Percentiles rank a stretch among this genome's conserved stretches.
Conservation (phyloP, 768 basidiomycete species). For the Phylloporus sp. region DNA sequence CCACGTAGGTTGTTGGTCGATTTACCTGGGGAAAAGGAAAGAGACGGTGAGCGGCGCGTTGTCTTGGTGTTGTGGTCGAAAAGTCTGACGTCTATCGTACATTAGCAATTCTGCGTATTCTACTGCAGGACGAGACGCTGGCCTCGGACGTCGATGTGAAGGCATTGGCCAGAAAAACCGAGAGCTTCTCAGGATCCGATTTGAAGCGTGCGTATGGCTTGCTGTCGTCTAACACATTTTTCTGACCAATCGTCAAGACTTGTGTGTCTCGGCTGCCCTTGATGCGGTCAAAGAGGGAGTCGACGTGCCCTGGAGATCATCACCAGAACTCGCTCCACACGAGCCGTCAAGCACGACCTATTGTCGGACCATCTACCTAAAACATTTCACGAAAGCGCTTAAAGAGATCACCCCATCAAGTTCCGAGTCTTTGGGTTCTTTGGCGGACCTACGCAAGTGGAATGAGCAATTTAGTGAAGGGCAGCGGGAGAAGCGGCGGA, state of each 20-base stretch:
- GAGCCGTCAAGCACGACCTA: constrained; percentile 4
- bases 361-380: constrained; percentile 43
- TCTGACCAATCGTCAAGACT: constrained; percentile 46
- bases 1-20: constrained; percentile 87
- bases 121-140: constrained; percentile 76
- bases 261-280: constrained; percentile 89
- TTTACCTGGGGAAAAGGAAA: constrained; percentile 80
- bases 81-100: constrained; percentile 4
- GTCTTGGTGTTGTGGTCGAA: background rate
- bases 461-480: constrained; percentile 95
- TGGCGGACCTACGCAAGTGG: constrained; percentile 79
- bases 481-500: constrained; percentile 56
- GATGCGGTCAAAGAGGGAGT: constrained; percentile 87
- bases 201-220: constrained; percentile 69
- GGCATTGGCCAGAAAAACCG: constrained; percentile 64
- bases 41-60: constrained; percentile 58
- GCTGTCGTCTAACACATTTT: background rate
- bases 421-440: constrained; percentile 74
- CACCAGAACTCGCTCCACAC: constrained; percentile 3
- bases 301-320: constrained; percentile 67
- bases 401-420: constrained; percentile 88
- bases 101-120: constrained; percentile 81
- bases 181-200: constrained; percentile 91
- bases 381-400: constrained; percentile 80
- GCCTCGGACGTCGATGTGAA: constrained; percentile 60